Conservation (phyloP, 2,329 filamentous ascomycete species). For the Scleromitrula shiraiana region DNA sequence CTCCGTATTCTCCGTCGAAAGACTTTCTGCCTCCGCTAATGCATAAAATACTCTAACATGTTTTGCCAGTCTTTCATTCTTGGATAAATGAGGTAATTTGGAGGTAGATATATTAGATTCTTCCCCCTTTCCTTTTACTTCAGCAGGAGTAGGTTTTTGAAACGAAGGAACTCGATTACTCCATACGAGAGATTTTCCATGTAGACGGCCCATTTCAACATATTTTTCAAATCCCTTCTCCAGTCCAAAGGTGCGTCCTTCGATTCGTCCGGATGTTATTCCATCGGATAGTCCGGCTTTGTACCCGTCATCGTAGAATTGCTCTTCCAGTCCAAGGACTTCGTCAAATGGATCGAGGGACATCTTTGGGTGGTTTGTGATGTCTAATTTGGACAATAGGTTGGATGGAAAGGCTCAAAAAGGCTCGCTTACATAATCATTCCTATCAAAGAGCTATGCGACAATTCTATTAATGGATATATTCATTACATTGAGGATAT, state of each 20-base stretch:
- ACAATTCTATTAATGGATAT: no score
- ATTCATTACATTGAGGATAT: no score
- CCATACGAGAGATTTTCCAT: constrained; percentile 79
- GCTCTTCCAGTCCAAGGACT: constrained; percentile 52
- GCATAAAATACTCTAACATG: constrained; percentile 70
- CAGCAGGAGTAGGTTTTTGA: background rate
- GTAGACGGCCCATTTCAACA: constrained; percentile 66
- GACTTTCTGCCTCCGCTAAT: constrained; percentile 67
- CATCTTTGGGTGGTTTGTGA: constrained; percentile 16
- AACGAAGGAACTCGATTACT: constrained; percentile 52
- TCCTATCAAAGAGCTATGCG: no score
- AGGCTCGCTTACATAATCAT: background rate
- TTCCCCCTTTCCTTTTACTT: background rate
- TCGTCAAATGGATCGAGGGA: constrained; percentile 26
- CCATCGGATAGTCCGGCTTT: constrained; percentile 68
- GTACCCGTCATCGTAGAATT: constrained; percentile 80
- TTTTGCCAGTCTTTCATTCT: constrained; percentile 62
- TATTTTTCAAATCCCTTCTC: constrained; percentile 95
- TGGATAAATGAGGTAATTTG: constrained; percentile 33
- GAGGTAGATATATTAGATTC: background rate
- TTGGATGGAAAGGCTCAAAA: background rate
- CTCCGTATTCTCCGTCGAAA: constrained; percentile 77
- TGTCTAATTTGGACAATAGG: background rate
- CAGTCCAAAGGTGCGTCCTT: constrained; percentile 84
- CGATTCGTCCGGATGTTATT: constrained; percentile 66